phyloP scores from a whole-genome alignment of 2,329 filamentous ascomycete genomes.

The Zopfia rhizophila region DNA sequence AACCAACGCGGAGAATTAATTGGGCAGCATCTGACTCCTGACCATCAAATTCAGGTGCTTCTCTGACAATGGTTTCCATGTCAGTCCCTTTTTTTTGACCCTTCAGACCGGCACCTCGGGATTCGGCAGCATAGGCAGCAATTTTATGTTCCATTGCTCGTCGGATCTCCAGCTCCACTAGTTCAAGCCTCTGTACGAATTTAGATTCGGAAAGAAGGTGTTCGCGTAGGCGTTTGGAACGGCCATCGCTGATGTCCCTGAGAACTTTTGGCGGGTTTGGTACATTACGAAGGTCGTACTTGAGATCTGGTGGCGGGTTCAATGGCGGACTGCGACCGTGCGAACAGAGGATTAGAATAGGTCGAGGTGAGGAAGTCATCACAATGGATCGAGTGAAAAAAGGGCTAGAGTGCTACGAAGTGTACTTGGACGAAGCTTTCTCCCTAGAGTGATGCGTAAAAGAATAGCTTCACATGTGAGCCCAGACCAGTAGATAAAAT shows the following conservation, averaged over 20 bases:
- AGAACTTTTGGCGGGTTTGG: conserved; percentile 28
- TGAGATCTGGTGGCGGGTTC: conserved; percentile 26
- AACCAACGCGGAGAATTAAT: conserved; percentile 26
- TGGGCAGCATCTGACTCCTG: too few relatives aligned
- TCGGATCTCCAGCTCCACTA: conserved; percentile 21
- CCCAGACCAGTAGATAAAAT: too few relatives aligned
- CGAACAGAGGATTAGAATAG: conserved; percentile 25
- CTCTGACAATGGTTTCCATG: too few relatives aligned
- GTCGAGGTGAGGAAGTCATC: conserved; percentile 7
- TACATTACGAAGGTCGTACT: conserved; percentile 28
- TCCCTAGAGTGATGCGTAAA: too few relatives aligned
- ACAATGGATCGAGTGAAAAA: too few relatives aligned
- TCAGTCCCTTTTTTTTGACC: neutral
- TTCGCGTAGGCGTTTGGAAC: conserved; percentile 28
- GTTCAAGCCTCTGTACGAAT: conserved; percentile 17
- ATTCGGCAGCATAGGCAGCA: conserved; percentile 2
- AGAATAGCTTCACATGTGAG: too few relatives aligned
- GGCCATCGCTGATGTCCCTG: conserved; percentile 23
- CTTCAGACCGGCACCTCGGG: neutral
- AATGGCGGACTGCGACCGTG: conserved; percentile 26
- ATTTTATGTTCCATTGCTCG: conserved; percentile 15
- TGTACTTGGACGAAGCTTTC: too few relatives aligned
- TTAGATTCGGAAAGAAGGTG: conserved; percentile 24
- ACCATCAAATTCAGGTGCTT: neutral
- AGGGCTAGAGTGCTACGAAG: too few relatives aligned